Evolutionary conservation across 306 rosid genomes (phyloP).

Genomic region (Cucumis melo): DNA sequence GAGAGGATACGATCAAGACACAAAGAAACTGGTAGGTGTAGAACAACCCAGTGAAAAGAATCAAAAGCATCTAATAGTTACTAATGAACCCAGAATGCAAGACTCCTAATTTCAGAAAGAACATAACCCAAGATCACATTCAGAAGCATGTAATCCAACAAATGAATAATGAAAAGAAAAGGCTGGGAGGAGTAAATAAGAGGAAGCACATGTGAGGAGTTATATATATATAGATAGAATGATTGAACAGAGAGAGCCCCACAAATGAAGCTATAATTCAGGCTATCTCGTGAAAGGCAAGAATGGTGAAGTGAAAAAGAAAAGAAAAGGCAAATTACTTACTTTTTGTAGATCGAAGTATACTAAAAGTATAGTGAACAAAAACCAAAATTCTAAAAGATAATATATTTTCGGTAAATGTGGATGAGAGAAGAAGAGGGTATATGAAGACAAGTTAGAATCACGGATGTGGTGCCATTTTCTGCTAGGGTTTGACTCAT

Average conservation of each 20-base stretch:
- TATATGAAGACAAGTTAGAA: background rate
- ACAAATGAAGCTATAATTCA: background rate
- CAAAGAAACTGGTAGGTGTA: background rate
- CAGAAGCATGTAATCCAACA: background rate
- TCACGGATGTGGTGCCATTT: constrained; percentile 25
- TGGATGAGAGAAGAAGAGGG: background rate
- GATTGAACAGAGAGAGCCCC: background rate
- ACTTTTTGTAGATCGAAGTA: background rate
- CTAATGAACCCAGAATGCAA: constrained; percentile 6
- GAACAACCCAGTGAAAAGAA: background rate
- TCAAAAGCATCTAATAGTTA: background rate
- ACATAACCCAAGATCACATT: background rate
- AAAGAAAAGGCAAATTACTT: background rate
- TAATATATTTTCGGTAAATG: background rate
- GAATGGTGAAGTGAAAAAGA: constrained; percentile 12
- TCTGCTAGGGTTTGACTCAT: constrained; percentile 12
- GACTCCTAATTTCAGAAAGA: background rate
- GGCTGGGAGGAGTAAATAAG: constrained; percentile 2
- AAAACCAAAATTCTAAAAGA: background rate
- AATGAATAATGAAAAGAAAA: background rate
- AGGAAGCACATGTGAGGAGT: constrained; percentile 14
- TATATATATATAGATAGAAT: background rate
- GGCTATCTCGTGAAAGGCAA: constrained; percentile 41
- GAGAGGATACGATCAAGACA: background rate
- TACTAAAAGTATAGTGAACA: background rate